phyloP scores from a whole-genome alignment of 2,329 filamentous ascomycete genomes.

The Trichoderma koningiopsis region DNA sequence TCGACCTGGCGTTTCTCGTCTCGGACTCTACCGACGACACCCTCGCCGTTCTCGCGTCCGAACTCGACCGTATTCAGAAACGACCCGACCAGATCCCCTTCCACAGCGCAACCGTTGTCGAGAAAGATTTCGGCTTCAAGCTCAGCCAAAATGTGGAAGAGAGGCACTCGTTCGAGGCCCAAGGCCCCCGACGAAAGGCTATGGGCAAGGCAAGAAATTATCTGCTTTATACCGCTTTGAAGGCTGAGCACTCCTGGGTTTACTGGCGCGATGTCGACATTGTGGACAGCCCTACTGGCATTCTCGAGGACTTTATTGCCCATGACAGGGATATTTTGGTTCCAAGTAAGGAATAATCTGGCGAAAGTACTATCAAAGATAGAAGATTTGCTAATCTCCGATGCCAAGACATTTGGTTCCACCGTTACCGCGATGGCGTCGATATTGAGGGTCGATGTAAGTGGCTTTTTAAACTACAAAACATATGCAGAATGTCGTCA shows the following conservation, averaged over 20 bases:
- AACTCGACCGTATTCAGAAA: constrained; percentile 86
- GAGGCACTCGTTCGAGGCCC: constrained; percentile 81
- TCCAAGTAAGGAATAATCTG: constrained; percentile 71
- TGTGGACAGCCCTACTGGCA: constrained; percentile 80
- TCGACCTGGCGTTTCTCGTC: constrained; percentile 93
- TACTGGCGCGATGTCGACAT: constrained; percentile 99
- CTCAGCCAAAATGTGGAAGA: constrained; percentile 80
- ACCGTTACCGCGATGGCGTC: constrained; percentile 75
- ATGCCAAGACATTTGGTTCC: constrained; percentile 87
- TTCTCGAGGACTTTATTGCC: constrained; percentile 92
- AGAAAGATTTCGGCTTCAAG: constrained; percentile 84
- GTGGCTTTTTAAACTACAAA: constrained; percentile 38
- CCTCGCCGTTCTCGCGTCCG: constrained; percentile 77
- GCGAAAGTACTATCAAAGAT: background rate
- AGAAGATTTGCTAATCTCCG: constrained; percentile 10
- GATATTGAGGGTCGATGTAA: constrained; percentile 95
- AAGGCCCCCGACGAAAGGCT: constrained; percentile 85
- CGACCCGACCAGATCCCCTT: constrained; percentile 80
- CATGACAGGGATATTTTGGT: constrained; percentile 93
- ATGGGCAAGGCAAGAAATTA: constrained; percentile 94
- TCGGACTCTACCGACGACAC: constrained; percentile 92
- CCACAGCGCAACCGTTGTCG: constrained; percentile 77
- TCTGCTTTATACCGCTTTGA: constrained; percentile 78
- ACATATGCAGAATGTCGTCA: background rate
- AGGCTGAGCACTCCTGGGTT: constrained; percentile 95